phyloP scores from a whole-genome alignment of 176 grass and related monocot species.

The Zoysia pacifica region DNA sequence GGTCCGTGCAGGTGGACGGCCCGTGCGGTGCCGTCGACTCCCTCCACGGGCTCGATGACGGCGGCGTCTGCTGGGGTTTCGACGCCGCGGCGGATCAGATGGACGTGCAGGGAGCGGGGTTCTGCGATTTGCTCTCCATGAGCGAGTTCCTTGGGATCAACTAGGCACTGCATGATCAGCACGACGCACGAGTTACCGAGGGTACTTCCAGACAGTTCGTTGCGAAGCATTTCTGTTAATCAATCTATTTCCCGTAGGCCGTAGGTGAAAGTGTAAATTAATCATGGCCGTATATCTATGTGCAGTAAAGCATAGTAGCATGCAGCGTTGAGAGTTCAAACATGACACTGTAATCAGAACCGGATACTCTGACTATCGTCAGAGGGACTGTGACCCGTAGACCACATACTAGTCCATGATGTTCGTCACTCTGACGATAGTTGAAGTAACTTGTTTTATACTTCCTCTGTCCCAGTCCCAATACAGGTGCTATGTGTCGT shows the following conservation, averaged over 20 bases:
- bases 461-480: no score
- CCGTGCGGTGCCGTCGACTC: slow-evolving; percentile 29
- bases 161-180: slow-evolving; percentile 18
- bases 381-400: no score
- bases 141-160: slow-evolving; percentile 59
- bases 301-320: slow-evolving; percentile 18
- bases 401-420: no score
- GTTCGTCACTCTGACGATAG: no score
- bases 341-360: background rate
- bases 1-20: slow-evolving; percentile 45
- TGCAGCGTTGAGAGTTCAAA: slow-evolving; percentile 18
- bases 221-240: background rate
- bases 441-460: no score
- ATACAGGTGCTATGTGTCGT: no score
- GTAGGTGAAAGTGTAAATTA: slow-evolving; percentile 35
- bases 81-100: slow-evolving; percentile 35
- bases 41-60: slow-evolving; percentile 48
- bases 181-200: background rate
- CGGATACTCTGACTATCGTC: no score
- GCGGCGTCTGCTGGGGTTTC: slow-evolving; percentile 58
- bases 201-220: slow-evolving; percentile 13
- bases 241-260: background rate
- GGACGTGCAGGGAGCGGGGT: slow-evolving; percentile 46
- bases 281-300: background rate
- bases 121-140: slow-evolving; percentile 54